Evolutionary conservation across 768 basidiomycete genomes (phyloP), one percentile per base, ranked within the genome.

Genomic region (Mycena crocata): DNA sequence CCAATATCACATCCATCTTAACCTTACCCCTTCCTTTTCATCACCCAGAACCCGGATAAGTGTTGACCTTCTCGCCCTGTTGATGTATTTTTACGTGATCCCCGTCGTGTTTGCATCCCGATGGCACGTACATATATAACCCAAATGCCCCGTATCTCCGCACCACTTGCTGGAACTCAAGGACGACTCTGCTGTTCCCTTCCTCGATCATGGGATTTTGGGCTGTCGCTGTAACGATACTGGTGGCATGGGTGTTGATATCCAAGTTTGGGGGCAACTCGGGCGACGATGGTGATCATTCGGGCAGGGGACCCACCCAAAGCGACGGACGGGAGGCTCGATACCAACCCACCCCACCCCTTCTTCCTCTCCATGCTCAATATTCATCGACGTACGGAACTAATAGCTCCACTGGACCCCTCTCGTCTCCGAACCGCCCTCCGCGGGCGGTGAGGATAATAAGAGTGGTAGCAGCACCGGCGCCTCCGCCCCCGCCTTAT

Each of bases 81-180:
- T 37, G 9, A 9, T 37, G 35, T 37, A 9, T 24, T 32, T 52
- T 52, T 52, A 37, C 23, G 51, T 37, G 51, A 52, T 37, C 21
- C 32, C 24, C 50, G 48, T 31, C 32, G n/a, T 35, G 32, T 51
- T 51, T 35, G 56, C 44, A 31, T 46, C 37, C 10, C 28, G 28
- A 49, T 15, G 44, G 32, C 37, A 30, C n/a, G 10, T 37, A 44
- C 10, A 31, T 50, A 51, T 31, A 31, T 40, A 51, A 26, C 15
- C 21, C 39, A 24, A 30, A 40, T 10, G 9, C 51, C 24, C 28
- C 49, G 44, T 62, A 54, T 52, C 50, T 34, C 60, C 50, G 40
- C 50, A 21, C 59, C 49, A 34, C 49, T 12, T 44, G 23, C 21
- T 14, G 26, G 39, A n/a, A 49, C 32, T 31, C 30, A 60, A 6